phyloP scores from a whole-genome alignment of 306 rosid species.

The Aeschynomene evenia region DNA sequence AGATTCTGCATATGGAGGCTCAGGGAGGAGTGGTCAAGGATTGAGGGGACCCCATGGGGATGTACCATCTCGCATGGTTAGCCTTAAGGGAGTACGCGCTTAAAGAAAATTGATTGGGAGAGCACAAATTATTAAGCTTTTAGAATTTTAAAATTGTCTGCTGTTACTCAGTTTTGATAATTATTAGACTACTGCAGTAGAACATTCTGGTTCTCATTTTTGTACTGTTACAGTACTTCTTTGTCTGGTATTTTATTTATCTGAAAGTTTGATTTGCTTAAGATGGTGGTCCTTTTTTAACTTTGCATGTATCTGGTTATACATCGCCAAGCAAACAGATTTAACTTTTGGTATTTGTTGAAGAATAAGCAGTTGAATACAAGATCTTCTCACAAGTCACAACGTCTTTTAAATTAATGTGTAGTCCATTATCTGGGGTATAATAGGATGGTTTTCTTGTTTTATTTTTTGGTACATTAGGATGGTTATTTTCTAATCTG shows the following conservation, averaged over 20 bases:
- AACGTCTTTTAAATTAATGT: too few relatives aligned
- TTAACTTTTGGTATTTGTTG: too few relatives aligned
- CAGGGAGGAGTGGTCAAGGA: constrained; percentile 67
- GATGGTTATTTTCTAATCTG: not conserved
- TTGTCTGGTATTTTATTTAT: not conserved
- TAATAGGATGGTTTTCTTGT: not conserved
- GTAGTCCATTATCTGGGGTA: not conserved
- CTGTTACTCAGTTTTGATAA: constrained; percentile 4
- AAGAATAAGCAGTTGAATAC: too few relatives aligned
- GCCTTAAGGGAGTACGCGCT: constrained; percentile 67
- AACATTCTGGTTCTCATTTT: constrained; percentile 8
- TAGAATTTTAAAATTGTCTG: not conserved
- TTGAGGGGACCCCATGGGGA: constrained; percentile 71
- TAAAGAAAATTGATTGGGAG: constrained; percentile 13
- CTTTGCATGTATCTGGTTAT: too few relatives aligned
- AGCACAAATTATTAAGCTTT: not conserved
- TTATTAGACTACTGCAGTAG: constrained; percentile 5
- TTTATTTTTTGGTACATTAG: not conserved
- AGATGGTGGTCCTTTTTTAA: too few relatives aligned
- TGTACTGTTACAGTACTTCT: not conserved
- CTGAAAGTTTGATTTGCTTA: too few relatives aligned
- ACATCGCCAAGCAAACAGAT: too few relatives aligned
- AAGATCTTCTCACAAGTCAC: not conserved
- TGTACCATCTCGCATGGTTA: constrained; percentile 74
- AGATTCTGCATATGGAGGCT: constrained; percentile 51